Conservation (phyloP, 2,329 filamentous ascomycete genomes). For the Plenodomus biglobosus region DNA sequence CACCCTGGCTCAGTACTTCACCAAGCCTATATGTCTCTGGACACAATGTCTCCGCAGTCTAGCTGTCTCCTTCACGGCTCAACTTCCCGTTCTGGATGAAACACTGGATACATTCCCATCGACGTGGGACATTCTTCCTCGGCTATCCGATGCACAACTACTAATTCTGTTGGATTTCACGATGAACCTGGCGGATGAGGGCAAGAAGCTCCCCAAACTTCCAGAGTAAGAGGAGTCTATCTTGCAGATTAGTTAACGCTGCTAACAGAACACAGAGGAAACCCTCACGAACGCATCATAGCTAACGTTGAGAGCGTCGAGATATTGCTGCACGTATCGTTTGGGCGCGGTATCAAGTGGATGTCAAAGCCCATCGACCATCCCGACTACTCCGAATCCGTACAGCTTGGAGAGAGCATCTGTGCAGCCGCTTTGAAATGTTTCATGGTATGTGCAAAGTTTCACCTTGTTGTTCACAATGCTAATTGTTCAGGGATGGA, state of each 20-base stretch:
- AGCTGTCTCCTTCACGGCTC: slow-evolving; percentile 58
- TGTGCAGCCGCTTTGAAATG: slow-evolving; percentile 38
- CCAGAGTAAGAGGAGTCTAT: slow-evolving; percentile 34
- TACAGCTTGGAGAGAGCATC: slow-evolving; percentile 36
- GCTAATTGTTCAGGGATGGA: slow-evolving; percentile 63
- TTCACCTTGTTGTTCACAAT: neutral
- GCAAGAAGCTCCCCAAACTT: slow-evolving; percentile 68
- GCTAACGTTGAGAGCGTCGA: slow-evolving; percentile 56
- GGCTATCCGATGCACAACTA: slow-evolving; percentile 54
- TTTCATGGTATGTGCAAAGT: slow-evolving; percentile 33
- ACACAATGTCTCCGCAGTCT: slow-evolving; percentile 65
- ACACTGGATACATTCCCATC: slow-evolving; percentile 49
- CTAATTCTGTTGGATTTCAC: slow-evolving; percentile 67
- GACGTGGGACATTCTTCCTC: slow-evolving; percentile 50
- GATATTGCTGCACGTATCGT: slow-evolving; percentile 49
- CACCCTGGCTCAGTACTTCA: slow-evolving; percentile 74
- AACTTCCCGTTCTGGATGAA: slow-evolving; percentile 53
- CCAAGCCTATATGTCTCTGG: slow-evolving; percentile 70
- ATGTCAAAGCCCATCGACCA: slow-evolving; percentile 30
- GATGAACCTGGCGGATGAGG: slow-evolving; percentile 65
- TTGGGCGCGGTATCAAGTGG: slow-evolving; percentile 41
- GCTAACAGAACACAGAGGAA: slow-evolving; percentile 31
- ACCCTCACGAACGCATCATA: slow-evolving; percentile 56
- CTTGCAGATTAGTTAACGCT: neutral
- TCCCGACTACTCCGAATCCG: slow-evolving; percentile 20